Evolutionary conservation across 2,329 filamentous ascomycete genomes (phyloP).

Genomic region (Exophiala dermatitidis): DNA sequence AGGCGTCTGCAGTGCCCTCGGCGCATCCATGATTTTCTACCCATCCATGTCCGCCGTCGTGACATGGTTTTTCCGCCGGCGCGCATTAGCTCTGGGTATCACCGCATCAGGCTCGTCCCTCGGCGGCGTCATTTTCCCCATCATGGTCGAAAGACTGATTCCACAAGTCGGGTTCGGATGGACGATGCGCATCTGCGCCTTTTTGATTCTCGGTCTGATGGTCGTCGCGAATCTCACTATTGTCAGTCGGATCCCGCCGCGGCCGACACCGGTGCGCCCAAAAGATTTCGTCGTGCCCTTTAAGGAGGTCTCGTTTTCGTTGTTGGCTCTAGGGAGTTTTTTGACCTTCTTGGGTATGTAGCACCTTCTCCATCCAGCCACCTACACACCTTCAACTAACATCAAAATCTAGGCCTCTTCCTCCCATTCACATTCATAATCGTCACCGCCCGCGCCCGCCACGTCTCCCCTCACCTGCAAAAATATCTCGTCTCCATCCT

Average conservation of each 20-base stretch:
- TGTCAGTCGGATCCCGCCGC: slow-evolving; percentile 44
- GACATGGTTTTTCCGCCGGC: slow-evolving; percentile 36
- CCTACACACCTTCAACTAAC: neutral
- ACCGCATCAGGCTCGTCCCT: slow-evolving; percentile 49
- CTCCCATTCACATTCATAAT: slow-evolving; percentile 29
- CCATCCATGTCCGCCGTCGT: slow-evolving; percentile 33
- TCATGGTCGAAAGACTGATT: slow-evolving; percentile 53
- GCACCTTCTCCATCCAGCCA: neutral
- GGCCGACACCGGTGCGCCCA: slow-evolving; percentile 28
- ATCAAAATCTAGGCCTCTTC: slow-evolving; percentile 41
- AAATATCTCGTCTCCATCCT: slow-evolving; percentile 50
- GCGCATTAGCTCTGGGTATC: slow-evolving; percentile 49
- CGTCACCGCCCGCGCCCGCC: slow-evolving; percentile 32
- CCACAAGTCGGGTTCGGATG: slow-evolving; percentile 48
- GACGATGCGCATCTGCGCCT: slow-evolving; percentile 52
- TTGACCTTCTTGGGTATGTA: slow-evolving; percentile 43
- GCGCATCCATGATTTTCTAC: slow-evolving; percentile 47
- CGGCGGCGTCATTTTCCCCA: slow-evolving; percentile 55
- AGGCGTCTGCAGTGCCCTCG: slow-evolving; percentile 47
- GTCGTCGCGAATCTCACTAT: slow-evolving; percentile 48
- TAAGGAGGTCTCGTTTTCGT: slow-evolving; percentile 25
- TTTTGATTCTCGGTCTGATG: slow-evolving; percentile 55
- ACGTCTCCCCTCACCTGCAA: slow-evolving; percentile 44
- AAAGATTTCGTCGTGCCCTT: slow-evolving; percentile 31
- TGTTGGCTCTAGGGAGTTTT: slow-evolving; percentile 26